phyloP scores from a whole-genome alignment of 2,329 filamentous ascomycete species.

The Moelleriella libera region DNA sequence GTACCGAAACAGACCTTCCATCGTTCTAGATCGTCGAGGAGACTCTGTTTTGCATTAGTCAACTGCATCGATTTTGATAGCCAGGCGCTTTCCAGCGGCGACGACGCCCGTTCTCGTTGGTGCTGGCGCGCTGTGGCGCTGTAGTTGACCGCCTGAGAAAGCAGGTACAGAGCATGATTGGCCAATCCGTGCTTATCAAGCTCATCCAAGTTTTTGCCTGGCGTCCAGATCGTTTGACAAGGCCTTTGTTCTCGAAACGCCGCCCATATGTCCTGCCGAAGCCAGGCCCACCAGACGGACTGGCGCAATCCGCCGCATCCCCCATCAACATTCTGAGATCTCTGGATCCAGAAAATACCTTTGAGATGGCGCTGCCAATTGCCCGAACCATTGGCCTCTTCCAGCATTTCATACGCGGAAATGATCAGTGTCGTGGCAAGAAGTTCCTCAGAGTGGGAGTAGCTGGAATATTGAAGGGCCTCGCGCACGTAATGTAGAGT shows the following conservation, averaged over 20 bases:
- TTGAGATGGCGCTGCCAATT: conserved; percentile 48
- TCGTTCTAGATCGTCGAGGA: conserved; percentile 11
- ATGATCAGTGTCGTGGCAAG: conserved; percentile 45
- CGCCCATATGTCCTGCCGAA: conserved; percentile 52
- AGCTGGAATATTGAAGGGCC: conserved; percentile 42
- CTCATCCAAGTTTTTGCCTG: conserved; percentile 29
- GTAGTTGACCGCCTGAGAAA: conserved; percentile 23
- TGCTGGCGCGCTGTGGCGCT: background rate
- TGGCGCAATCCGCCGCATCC: conserved; percentile 40
- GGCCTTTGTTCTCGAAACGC: conserved; percentile 43
- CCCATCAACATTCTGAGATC: conserved; percentile 46
- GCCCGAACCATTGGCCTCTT: conserved; percentile 30
- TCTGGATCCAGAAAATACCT: conserved; percentile 51
- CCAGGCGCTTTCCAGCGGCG: conserved; percentile 24
- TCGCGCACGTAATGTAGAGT: conserved; percentile 47
- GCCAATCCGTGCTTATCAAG: conserved; percentile 41
- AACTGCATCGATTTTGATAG: conserved; percentile 5
- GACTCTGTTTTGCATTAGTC: too few species aligned
- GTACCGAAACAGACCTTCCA: conserved; percentile 18
- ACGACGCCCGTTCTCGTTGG: conserved; percentile 16
- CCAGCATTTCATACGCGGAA: conserved; percentile 54
- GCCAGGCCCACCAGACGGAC: conserved; percentile 52
- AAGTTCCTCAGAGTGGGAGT: conserved; percentile 28
- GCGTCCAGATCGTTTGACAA: conserved; percentile 44
- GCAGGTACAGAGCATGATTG: conserved; percentile 35